phyloP scores from a whole-genome alignment of 2,329 filamentous ascomycete genomes.

The Didymellaceae sp. region DNA sequence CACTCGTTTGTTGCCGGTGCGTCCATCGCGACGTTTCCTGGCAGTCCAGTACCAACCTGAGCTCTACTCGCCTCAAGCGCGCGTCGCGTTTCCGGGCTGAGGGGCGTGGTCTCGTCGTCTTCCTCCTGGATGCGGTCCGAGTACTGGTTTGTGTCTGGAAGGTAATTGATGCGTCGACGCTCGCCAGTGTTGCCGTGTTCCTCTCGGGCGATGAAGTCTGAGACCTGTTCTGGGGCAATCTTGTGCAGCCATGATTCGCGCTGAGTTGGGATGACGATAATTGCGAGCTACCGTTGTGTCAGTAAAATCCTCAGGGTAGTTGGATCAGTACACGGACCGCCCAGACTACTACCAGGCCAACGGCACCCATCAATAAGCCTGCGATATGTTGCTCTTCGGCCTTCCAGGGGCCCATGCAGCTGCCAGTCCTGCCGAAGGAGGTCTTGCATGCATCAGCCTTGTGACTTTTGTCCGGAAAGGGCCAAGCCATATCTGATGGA shows the following conservation, averaged over 20 bases:
- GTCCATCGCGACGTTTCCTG: conserved; percentile 23
- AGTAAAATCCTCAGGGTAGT: background rate
- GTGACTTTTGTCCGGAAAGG: conserved; percentile 57
- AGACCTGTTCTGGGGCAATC: conserved; percentile 40
- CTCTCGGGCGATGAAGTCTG: conserved; percentile 41
- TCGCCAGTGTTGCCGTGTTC: conserved; percentile 29
- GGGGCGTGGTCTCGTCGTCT: conserved; percentile 14
- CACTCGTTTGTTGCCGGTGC: conserved; percentile 34
- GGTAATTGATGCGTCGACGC: conserved; percentile 38
- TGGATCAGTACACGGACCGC: conserved; percentile 1
- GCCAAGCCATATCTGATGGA: conserved; percentile 66
- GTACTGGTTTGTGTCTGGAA: conserved; percentile 39
- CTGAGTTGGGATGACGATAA: conserved; percentile 40
- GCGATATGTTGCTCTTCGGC: conserved; percentile 60
- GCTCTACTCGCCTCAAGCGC: conserved; percentile 30
- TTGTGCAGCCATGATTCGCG: conserved; percentile 42
- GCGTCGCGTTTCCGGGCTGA: conserved; percentile 17
- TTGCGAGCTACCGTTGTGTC: conserved; percentile 30
- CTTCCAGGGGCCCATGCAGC: conserved; percentile 66
- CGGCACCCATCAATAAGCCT: conserved; percentile 62
- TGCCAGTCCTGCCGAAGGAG: conserved; percentile 53
- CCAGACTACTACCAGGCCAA: conserved; percentile 44
- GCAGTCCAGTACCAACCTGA: conserved; percentile 26
- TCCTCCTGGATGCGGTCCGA: conserved; percentile 40
- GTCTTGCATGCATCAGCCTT: conserved; percentile 52